A percentile compares a stretch with the other conserved stretches of the same genome.
These are phyloP conservation scores for Monosporascus sp. DNA, from an alignment of 2,329 filamentous ascomycete genomes.

Conservation along the genomic window DNA sequence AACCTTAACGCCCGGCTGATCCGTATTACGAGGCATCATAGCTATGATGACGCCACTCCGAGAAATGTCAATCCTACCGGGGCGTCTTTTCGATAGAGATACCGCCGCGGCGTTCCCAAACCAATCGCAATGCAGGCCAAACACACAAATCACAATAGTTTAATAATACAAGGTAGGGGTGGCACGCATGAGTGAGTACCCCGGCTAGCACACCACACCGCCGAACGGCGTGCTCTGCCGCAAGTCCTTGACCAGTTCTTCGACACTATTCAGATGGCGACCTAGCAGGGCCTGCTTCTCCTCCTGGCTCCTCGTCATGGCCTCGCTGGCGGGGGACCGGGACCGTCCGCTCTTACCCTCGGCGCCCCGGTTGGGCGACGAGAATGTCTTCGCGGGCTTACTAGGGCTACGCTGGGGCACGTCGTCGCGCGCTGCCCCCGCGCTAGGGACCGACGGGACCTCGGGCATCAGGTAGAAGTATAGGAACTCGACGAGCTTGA, in stretches of 20 bases:
- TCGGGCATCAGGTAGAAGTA: slow-evolving; percentile 99
- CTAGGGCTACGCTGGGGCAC: slow-evolving; percentile 61
- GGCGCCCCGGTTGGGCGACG: slow-evolving; percentile 20
- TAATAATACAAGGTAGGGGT: too few species aligned
- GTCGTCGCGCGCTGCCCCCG: slow-evolving; percentile 38
- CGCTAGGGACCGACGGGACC: slow-evolving; percentile 52
- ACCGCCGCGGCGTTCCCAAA: too few species aligned
- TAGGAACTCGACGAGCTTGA: slow-evolving; percentile 93
- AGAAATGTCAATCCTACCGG: too few species aligned
- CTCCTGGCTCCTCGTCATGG: slow-evolving; percentile 60
- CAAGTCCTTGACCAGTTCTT: slow-evolving; percentile 79
- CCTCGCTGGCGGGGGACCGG: slow-evolving; percentile 31
- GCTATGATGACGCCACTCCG: too few species aligned
- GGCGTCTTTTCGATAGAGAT: too few species aligned
- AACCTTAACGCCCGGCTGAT: too few species aligned
- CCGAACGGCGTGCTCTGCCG: slow-evolving; percentile 65
- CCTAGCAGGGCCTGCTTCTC: slow-evolving; percentile 79
- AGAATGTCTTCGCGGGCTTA: slow-evolving; percentile 58
- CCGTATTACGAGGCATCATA: too few species aligned
- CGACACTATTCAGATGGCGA: slow-evolving; percentile 73
- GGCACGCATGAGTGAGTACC: background rate
- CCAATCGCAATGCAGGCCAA: too few species aligned
- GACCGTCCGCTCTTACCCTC: slow-evolving; percentile 18
- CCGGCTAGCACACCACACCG: slow-evolving; percentile 44
- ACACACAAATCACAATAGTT: too few species aligned